Conservation (phyloP, 2,329 filamentous ascomycete species). For the Cordyceps tenuipes region DNA sequence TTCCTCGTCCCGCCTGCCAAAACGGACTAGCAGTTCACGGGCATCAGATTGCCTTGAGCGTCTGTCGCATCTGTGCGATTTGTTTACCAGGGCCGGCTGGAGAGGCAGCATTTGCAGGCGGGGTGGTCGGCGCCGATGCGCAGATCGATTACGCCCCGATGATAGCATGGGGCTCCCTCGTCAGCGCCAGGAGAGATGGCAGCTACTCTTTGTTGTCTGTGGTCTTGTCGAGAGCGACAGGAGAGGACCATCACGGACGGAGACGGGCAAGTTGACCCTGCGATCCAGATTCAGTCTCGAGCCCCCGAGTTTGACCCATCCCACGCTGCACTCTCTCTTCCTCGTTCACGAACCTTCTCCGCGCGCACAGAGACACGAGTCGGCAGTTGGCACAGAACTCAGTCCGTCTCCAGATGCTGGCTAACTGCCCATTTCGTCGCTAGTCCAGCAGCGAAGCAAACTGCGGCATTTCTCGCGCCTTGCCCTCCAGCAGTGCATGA, state of each 20-base stretch:
- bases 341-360: background rate
- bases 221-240: background rate
- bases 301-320: background rate
- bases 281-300: background rate
- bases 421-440: slow-evolving; percentile 1
- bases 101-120: background rate
- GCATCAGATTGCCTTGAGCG: slow-evolving; percentile 7
- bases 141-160: slow-evolving; percentile 9
- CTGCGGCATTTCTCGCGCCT: slow-evolving; percentile 2
- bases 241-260: background rate
- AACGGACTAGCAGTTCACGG: slow-evolving; percentile 1
- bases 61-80: background rate
- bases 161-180: slow-evolving; percentile 1
- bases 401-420: background rate
- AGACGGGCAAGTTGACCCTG: background rate
- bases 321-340: background rate
- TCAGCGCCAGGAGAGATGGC: background rate
- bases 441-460: background rate
- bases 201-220: background rate
- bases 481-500: slow-evolving; percentile 2
- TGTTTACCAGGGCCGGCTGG: background rate
- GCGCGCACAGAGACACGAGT: background rate
- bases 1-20: background rate
- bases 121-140: slow-evolving; percentile 5
- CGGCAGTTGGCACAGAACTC: slow-evolving; percentile 2